These are phyloP conservation scores for Schizochytrium sp. DNA, from an alignment of 108 stramenopile species.

Conservation along the genomic window DNA sequence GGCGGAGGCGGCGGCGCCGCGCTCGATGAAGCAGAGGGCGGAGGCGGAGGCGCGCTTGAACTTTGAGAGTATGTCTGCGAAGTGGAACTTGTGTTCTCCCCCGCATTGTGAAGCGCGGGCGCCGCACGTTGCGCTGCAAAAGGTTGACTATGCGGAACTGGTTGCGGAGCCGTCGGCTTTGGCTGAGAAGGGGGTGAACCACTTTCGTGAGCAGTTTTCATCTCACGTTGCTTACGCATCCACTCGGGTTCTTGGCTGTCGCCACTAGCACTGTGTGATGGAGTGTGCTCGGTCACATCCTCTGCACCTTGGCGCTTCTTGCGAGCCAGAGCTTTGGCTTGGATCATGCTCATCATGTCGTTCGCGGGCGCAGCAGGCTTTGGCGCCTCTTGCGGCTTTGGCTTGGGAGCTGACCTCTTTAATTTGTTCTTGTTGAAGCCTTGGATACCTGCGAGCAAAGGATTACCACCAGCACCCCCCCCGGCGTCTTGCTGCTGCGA, in stretches of 20 bases:
- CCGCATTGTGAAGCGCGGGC: too few species aligned
- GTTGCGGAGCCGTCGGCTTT: not conserved
- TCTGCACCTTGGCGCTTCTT: not conserved
- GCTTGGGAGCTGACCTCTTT: not conserved
- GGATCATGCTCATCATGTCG: not conserved
- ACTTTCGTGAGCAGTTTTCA: not conserved
- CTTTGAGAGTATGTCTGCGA: too few species aligned
- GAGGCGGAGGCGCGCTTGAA: too few species aligned
- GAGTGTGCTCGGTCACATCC: too few species aligned
- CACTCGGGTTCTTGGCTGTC: too few species aligned
- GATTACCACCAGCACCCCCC: not conserved
- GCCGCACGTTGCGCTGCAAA: too few species aligned
- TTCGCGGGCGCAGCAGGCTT: not conserved
- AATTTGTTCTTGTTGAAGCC: not conserved
- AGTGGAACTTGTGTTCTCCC: too few species aligned
- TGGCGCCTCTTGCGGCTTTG: not conserved
- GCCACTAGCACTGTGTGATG: too few species aligned
- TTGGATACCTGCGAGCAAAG: not conserved
- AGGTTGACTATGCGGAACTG: not conserved
- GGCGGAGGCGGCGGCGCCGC: too few species aligned
- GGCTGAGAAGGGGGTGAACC: not conserved
- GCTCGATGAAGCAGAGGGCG: too few species aligned
- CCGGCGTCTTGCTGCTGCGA: too few species aligned
- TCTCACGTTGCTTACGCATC: too few species aligned
- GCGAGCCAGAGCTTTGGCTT: not conserved